Base-by-base conservation (phyloP, 306 rosid species). In the Alnus glutinosa region DNA sequence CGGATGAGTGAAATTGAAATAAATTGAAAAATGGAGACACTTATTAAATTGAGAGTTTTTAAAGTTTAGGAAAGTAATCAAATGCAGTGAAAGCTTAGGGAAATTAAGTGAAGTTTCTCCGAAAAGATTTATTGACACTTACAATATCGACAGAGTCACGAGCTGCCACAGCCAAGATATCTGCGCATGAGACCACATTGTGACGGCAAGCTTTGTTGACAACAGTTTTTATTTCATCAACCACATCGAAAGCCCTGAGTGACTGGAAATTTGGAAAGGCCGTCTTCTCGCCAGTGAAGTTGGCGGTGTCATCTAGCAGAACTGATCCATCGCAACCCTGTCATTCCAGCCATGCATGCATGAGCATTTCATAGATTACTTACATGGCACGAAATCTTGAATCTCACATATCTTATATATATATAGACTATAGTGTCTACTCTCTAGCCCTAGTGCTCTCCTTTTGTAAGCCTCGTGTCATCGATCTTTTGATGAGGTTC, bases 241-340 rank as follows among this genome's bases (percentile, higher is more conserved):
- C 70, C 12, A 78, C 83, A 13, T 78, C 79, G 5, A 82, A 79
- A 5, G 86, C 88, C 59, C 83, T 82, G 3, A 78, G 6, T 2
- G 85, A 85, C n/a, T 81, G 81, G 7, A 48, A 0, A 67, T 91
- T 91, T 79, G 89, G 75, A 0, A 13, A 1, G 1, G 93, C 96
- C 0, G 81, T 89, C 83, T 91, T 89, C 84, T 91, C 96, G 4
- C 96, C 90, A 0, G 39, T 80, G 71, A 91, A 84, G 70, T 34
- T 77, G 7, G 71, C 63, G 0, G 85, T 84, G 44, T 89, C 93
- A 46, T 91, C 90, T 1, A 89, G 82, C 59, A 91, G 70, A 78
- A 89, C 11, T 7, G 96, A 91, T 68, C 90, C 96, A 83, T 89
- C 96, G 23, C 96, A 91, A 2, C 96, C 93, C 91, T 91, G 64